A percentile compares a stretch with the other conserved stretches of the same genome.
Evolutionary conservation across 345 rosid genomes (phyloP).

Genomic region (Kernera saxatilis): DNA sequence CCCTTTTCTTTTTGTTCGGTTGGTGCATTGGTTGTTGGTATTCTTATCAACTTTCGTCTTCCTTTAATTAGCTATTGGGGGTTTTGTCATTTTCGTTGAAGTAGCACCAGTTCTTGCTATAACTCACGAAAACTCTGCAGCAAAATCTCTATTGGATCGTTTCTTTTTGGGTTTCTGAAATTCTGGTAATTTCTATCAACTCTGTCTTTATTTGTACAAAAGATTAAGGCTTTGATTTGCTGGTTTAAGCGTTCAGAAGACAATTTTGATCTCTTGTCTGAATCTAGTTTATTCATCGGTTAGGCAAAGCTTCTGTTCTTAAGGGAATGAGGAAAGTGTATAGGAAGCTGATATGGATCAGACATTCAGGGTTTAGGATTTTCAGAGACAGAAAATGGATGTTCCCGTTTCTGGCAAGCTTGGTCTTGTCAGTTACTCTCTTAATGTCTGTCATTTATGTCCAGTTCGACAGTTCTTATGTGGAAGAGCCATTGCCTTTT

Average conservation of each 20-base stretch:
- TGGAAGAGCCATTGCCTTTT: constrained; percentile 43
- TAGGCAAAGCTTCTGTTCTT: not conserved
- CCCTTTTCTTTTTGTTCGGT: constrained; percentile 17
- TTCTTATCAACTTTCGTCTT: constrained; percentile 26
- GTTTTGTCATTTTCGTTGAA: constrained; percentile 3
- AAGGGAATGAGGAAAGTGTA: constrained; percentile 42
- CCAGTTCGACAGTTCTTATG: constrained; percentile 35
- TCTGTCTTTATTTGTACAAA: not conserved
- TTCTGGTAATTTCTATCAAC: constrained; percentile 9
- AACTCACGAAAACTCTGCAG: not conserved
- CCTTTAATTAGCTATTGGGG: constrained; percentile 6
- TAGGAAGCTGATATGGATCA: constrained; percentile 42
- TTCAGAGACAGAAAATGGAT: constrained; percentile 82
- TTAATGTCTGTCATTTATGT: constrained; percentile 42
- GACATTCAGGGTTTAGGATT: constrained; percentile 51
- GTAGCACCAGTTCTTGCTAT: not conserved
- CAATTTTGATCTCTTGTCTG: not conserved
- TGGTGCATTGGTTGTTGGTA: constrained; percentile 32
- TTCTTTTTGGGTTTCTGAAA: not conserved
- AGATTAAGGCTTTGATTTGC: constrained; percentile 19
- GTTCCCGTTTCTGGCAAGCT: constrained; percentile 69
- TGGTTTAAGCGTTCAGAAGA: not conserved
- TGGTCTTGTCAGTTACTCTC: constrained; percentile 63
- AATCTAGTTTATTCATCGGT: not conserved
- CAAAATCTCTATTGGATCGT: constrained; percentile 9